phyloP scores from a whole-genome alignment of 2,329 filamentous ascomycete genomes.

The Sclerotinia trifoliorum region DNA sequence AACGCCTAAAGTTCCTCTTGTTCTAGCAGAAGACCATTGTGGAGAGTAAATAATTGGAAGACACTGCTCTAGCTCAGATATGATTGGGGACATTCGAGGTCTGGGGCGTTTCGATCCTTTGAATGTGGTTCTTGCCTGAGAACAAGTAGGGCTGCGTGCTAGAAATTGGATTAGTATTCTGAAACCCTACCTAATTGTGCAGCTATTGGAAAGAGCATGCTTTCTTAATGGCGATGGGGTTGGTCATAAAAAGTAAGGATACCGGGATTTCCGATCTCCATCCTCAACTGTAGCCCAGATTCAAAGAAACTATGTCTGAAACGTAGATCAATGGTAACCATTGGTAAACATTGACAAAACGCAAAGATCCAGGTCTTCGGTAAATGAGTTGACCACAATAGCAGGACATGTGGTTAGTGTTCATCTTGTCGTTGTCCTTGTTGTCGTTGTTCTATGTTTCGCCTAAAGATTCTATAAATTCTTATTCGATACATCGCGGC shows the following conservation, averaged over 20 bases:
- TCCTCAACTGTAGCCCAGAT: background rate
- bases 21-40: background rate
- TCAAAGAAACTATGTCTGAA: background rate
- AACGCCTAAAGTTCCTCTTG: background rate
- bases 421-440: background rate
- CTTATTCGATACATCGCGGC: background rate
- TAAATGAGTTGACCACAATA: background rate
- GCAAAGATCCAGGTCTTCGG: background rate
- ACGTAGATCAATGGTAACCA: background rate
- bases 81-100: background rate
- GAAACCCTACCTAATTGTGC: background rate
- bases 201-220: background rate
- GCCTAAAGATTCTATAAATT: background rate
- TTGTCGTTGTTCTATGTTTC: slow-evolving; percentile 1
- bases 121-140: background rate
- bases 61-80: too few species aligned
- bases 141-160: background rate
- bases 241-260: too few species aligned
- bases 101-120: background rate
- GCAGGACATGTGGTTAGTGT: background rate
- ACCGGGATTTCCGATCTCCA: background rate
- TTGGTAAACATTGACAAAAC: background rate
- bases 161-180: background rate
- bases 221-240: too few species aligned
- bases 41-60: too few species aligned